Conservation (phyloP, 495 filamentous ascomycete species). For the Penicillium lividum region DNA sequence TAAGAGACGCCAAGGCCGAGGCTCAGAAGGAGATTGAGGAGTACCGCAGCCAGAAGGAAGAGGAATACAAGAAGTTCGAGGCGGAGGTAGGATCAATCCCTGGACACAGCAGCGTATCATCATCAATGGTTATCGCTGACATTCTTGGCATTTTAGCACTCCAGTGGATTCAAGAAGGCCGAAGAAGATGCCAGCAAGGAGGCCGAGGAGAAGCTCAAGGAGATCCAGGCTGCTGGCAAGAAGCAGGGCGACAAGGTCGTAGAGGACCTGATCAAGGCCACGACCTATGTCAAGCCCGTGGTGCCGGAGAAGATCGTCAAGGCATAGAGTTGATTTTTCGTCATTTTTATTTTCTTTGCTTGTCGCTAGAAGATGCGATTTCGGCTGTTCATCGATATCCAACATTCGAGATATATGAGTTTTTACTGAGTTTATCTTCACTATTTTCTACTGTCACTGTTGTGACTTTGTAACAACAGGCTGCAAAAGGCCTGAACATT, state of each 20-base stretch:
- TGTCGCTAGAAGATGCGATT: slow-evolving; percentile 23
- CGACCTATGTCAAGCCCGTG: slow-evolving; percentile 75
- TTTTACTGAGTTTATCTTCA: slow-evolving; percentile 5
- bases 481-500: background rate
- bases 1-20: slow-evolving; percentile 91
- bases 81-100: slow-evolving; percentile 63
- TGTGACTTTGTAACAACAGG: background rate
- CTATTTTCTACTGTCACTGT: background rate
- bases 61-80: slow-evolving; percentile 94
- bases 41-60: slow-evolving; percentile 86
- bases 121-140: background rate
- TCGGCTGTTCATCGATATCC: slow-evolving; percentile 35
- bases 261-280: slow-evolving; percentile 73
- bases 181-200: slow-evolving; percentile 84
- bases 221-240: slow-evolving; percentile 77
- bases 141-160: slow-evolving; percentile 57
- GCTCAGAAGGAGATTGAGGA: slow-evolving; percentile 98
- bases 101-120: background rate
- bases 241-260: slow-evolving; percentile 79
- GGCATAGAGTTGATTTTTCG: slow-evolving; percentile 33
- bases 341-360: slow-evolving; percentile 22
- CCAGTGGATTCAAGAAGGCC: slow-evolving; percentile 81
- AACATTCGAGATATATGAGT: slow-evolving; percentile 27
- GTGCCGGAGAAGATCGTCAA: slow-evolving; percentile 56
- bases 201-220: slow-evolving; percentile 74